phyloP scores from a whole-genome alignment of 257 asterid genomes.

The Salvia splendens region DNA sequence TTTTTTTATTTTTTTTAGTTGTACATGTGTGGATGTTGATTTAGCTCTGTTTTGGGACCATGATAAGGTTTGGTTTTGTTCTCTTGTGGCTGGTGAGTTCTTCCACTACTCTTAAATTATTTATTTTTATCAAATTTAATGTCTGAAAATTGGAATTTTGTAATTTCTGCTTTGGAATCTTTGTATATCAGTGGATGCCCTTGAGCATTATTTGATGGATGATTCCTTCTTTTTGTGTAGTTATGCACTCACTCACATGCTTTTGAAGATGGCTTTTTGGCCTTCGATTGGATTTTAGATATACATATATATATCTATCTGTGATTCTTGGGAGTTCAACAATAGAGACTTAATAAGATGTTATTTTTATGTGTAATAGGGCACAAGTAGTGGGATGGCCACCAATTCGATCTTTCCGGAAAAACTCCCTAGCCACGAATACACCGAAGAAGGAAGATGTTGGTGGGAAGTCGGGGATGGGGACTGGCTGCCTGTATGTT shows the following conservation, averaged over 20 bases:
- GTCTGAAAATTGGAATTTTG: slow-evolving; percentile 1
- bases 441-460: slow-evolving; percentile 42
- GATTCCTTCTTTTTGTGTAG: slow-evolving; percentile 2
- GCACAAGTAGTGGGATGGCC: slow-evolving; percentile 95
- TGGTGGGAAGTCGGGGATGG: slow-evolving; percentile 46
- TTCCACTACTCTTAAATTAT: not conserved
- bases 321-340: too few species aligned
- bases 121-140: not conserved
- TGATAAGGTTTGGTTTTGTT: slow-evolving; percentile 23
- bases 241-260: not conserved
- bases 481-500: slow-evolving; percentile 57
- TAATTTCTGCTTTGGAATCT: not conserved
- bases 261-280: slow-evolving; percentile 14
- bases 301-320: not conserved
- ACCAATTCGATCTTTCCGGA: slow-evolving; percentile 77
- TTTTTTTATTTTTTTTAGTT: not conserved
- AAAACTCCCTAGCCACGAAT: slow-evolving; percentile 59
- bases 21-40: slow-evolving; percentile 11
- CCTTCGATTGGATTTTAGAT: not conserved
- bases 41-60: slow-evolving; percentile 11
- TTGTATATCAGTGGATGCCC: slow-evolving; percentile 15
- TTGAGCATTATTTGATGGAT: not conserved
- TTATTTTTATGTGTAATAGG: slow-evolving; percentile 42
- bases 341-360: too few species aligned
- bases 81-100: not conserved